A percentile compares a stretch with the other conserved stretches of the same genome.
phyloP scores from a whole-genome alignment of 2,329 filamentous ascomycete species.

The Conoideocrella luteorostrata region DNA sequence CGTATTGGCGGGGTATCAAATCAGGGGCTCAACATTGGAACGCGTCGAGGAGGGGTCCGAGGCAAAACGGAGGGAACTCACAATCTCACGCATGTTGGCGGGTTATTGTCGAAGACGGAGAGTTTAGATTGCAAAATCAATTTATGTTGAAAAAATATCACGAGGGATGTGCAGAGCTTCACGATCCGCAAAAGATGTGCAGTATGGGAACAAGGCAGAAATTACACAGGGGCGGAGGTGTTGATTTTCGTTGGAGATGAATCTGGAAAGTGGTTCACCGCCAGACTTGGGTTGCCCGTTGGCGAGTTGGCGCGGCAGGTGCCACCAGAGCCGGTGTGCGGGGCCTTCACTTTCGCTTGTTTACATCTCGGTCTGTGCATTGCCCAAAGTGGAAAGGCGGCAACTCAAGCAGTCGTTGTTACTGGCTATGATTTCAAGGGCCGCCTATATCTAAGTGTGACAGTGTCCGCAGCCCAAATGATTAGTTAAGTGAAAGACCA shows the following conservation, averaged over 20 bases:
- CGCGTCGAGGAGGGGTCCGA: conserved; percentile 29
- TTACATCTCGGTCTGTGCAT: conserved; percentile 25
- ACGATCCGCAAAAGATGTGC: conserved; percentile 21
- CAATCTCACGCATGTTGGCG: conserved; percentile 62
- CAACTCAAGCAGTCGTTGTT: conserved; percentile 3
- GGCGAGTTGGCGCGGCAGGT: conserved; percentile 6
- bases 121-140: conserved; percentile 13
- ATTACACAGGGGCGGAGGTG: conserved; percentile 14
- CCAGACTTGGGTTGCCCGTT: conserved; percentile 13
- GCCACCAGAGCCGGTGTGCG: conserved; percentile 14
- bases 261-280: conserved; percentile 21
- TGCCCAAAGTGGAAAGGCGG: conserved; percentile 22
- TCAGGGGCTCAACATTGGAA: conserved; percentile 30
- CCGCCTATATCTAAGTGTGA: no score
- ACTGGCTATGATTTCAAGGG: neutral
- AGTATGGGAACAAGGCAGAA: conserved; percentile 18
- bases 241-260: conserved; percentile 21
- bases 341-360: conserved; percentile 27
- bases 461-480: no score
- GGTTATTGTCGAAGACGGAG: conserved; percentile 18
- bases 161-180: conserved; percentile 28
- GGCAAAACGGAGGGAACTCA: conserved; percentile 35
- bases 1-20: conserved; percentile 28
- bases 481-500: no score
- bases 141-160: conserved; percentile 17